Percentiles rank a stretch among this genome's conserved stretches.
Evolutionary conservation across 768 basidiomycete species (phyloP).

Genomic region (Podaxis mareebaensis): DNA sequence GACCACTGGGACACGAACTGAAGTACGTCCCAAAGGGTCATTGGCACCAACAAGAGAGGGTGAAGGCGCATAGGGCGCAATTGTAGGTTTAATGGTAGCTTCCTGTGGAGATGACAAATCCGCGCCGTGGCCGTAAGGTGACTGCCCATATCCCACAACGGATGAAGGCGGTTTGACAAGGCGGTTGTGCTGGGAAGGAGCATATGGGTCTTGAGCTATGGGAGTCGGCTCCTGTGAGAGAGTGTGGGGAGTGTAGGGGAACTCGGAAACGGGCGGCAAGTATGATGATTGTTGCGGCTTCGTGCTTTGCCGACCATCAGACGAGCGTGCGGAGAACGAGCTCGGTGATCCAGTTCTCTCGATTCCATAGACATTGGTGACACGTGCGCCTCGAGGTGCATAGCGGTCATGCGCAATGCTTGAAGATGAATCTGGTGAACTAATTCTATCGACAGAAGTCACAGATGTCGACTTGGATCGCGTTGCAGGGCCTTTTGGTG

Average conservation of each 20-base stretch:
- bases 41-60: slow-evolving; percentile 81
- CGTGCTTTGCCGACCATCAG: slow-evolving; percentile 26
- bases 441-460: slow-evolving; percentile 1
- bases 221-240: background rate
- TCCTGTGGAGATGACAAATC: slow-evolving; percentile 27
- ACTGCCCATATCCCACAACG: background rate
- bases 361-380: slow-evolving; percentile 24
- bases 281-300: slow-evolving; percentile 13
- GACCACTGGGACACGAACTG: slow-evolving; percentile 74
- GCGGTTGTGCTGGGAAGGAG: slow-evolving; percentile 1
- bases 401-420: slow-evolving; percentile 33
- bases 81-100: slow-evolving; percentile 36
- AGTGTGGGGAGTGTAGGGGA: background rate
- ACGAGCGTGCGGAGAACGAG: slow-evolving; percentile 23
- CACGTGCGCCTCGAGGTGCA: slow-evolving; percentile 26
- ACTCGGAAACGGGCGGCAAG: slow-evolving; percentile 12
- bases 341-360: slow-evolving; percentile 35
- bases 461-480: slow-evolving; percentile 2
- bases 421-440: background rate
- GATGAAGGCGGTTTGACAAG: background rate
- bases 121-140: background rate
- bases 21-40: slow-evolving; percentile 76
- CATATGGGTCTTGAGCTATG: background rate
- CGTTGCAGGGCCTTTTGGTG: slow-evolving; percentile 2
- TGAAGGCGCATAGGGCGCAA: slow-evolving; percentile 76